Evolutionary conservation across 164 flowering plant species (phyloP).

Genomic region (Amborella trichopoda): DNA sequence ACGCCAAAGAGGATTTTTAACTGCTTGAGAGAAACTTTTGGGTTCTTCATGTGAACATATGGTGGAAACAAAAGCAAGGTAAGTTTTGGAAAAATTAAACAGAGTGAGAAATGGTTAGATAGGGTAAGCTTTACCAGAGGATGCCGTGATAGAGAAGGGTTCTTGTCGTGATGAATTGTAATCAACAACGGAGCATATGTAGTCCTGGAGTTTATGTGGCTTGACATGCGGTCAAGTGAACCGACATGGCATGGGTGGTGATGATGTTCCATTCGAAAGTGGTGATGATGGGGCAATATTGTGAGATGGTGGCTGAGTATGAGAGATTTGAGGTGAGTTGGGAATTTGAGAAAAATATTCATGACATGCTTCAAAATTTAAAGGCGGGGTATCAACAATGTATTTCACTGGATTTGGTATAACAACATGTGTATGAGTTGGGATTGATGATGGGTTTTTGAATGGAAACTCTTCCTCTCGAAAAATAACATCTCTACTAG

Average conservation of each 20-base stretch:
- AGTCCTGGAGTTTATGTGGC: not conserved
- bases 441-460: not conserved
- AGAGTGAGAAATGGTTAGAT: not conserved
- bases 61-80: not conserved
- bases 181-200: not conserved
- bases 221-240: not conserved
- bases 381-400: not conserved
- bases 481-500: not conserved
- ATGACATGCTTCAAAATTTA: no score
- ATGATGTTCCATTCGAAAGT: not conserved
- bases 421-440: no score
- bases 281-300: not conserved
- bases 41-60: not conserved
- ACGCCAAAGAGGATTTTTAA: not conserved
- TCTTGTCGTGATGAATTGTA: not conserved
- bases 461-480: no score
- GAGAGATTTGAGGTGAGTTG: not conserved
- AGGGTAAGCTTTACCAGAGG: not conserved
- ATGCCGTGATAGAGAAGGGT: not conserved
- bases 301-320: not conserved
- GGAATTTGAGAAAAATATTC: not conserved
- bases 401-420: not conserved
- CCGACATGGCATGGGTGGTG: not conserved
- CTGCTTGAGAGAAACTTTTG: not conserved
- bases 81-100: not conserved